Base-by-base conservation (phyloP, 768 basidiomycete species). In the Pulveroboletus sp. region DNA sequence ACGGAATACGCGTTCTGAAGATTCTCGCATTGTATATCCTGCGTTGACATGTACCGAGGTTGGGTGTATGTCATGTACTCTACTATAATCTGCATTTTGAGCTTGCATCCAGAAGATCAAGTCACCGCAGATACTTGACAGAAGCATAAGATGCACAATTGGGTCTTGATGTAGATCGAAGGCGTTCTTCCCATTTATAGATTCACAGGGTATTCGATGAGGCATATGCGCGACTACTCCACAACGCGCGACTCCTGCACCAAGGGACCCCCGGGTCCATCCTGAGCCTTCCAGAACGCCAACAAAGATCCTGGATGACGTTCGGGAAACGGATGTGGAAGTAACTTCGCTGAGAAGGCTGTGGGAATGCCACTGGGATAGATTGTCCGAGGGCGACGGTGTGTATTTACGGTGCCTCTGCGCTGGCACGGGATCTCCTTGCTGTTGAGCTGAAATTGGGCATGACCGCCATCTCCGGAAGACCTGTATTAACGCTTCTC, bases 1-100 rank as follows among this genome's bases (percentile, higher is more conserved):
- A 95, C 93, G 15, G 93, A 95, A 68, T 83, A 93, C 60, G 73
- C 76, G 10, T 95, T 94, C 74, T 90, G 60, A 68, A 30, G 32
- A 32, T 47, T 44, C 27, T 24, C 28, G 9, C 13, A 32, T 26
- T 47, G 38, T 24, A 33, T 21, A 24, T 46, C 36, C 18, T 39
- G 27, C 27, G 30, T 40, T 37, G 40, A 49, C 33, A 49, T 46
- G 47, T 15, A 28, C 13, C 28, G 10, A 41, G 42, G 47, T 43
- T 53, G 43, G 37, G 46, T 36, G 50, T 43, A 37, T 45, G 24
- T 15, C 35, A 17, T 42, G 37, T 43, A 49, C 37, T 15, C 31
- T 47, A 47, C 31, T 39, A 8, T 44, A 30, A 41, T 39, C n/a
- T 51, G 26, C 39, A 21, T 43, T 43, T 17, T 35, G 33, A 48